Percentiles rank a stretch among this genome's conserved stretches.
phyloP scores from a whole-genome alignment of 2,329 filamentous ascomycete genomes.

The Aspergillus sp. region DNA sequence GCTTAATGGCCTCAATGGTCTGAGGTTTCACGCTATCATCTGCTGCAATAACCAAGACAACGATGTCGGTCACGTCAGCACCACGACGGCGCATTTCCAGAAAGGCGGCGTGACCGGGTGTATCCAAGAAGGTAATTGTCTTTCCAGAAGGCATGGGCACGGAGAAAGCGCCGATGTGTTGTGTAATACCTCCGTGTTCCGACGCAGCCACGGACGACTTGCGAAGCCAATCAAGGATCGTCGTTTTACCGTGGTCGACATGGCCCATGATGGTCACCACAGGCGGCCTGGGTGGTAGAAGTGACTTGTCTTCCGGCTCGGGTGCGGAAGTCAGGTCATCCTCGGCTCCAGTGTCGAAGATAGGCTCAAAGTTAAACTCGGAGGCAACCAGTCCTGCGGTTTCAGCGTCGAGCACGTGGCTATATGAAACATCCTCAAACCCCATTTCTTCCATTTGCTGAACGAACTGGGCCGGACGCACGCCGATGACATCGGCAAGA shows the following conservation, averaged over 20 bases:
- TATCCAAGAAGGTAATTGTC: slow-evolving; percentile 94
- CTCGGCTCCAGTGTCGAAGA: slow-evolving; percentile 59
- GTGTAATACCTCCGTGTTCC: slow-evolving; percentile 95
- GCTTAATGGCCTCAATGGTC: slow-evolving; percentile 92
- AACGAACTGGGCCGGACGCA: slow-evolving; percentile 71
- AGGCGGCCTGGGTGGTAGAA: slow-evolving; percentile 74
- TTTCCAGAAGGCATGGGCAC: slow-evolving; percentile 84
- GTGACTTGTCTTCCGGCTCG: slow-evolving; percentile 64
- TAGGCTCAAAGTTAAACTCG: slow-evolving; percentile 89
- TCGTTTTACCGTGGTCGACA: slow-evolving; percentile 98
- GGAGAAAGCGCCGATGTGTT: slow-evolving; percentile 97
- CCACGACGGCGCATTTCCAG: slow-evolving; percentile 93
- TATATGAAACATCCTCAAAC: slow-evolving; percentile 79
- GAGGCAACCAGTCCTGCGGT: slow-evolving; percentile 85
- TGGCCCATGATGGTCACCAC: slow-evolving; percentile 99
- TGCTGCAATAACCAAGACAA: slow-evolving; percentile 90
- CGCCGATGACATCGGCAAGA: slow-evolving; percentile 71
- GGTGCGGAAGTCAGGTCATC: slow-evolving; percentile 74
- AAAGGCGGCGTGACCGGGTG: slow-evolving; percentile 93
- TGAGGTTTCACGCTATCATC: slow-evolving; percentile 98
- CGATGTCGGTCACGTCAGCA: slow-evolving; percentile 94
- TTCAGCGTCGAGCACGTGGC: slow-evolving; percentile 86
- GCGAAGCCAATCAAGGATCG: slow-evolving; percentile 86
- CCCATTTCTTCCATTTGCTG: slow-evolving; percentile 77
- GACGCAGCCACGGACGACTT: slow-evolving; percentile 88